These are phyloP conservation scores for Amanita inopinata DNA, from an alignment of 768 basidiomycete species.

Conservation along the genomic window DNA sequence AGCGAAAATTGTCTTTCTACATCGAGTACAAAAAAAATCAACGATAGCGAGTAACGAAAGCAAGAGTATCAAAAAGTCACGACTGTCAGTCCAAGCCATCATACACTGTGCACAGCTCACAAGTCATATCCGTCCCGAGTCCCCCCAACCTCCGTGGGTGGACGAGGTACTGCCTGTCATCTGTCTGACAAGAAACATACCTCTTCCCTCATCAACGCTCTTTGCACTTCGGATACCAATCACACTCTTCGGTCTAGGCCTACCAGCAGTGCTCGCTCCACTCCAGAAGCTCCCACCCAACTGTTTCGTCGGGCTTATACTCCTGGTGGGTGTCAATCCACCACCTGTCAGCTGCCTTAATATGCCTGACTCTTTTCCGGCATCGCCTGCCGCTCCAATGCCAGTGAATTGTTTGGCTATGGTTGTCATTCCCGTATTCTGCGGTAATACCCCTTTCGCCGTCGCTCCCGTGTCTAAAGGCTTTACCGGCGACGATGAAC, in stretches of 20 bases:
- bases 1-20: no score
- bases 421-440: conserved; percentile 62
- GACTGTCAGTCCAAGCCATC: no score
- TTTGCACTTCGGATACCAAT: conserved; percentile 56
- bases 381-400: conserved; percentile 31
- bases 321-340: conserved; percentile 56
- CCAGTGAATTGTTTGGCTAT: conserved; percentile 72
- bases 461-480: conserved; percentile 28
- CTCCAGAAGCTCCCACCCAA: conserved; percentile 30
- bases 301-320: conserved; percentile 71
- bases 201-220: conserved; percentile 60
- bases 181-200: conserved; percentile 70
- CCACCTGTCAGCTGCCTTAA: conserved; percentile 59
- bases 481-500: conserved; percentile 23
- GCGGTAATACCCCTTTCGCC: conserved; percentile 34
- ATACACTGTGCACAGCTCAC: no score
- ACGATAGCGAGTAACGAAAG: no score
- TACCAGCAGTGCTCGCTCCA: not conserved
- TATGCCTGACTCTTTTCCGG: conserved; percentile 18
- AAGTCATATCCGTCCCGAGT: no score
- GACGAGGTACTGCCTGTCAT: conserved; percentile 47
- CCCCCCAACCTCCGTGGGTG: conserved; percentile 10
- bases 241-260: conserved; percentile 68
- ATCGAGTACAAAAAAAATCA: no score
- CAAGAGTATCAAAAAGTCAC: no score